A percentile compares a stretch with the other conserved stretches of the same genome.
These are phyloP conservation scores for Volvariella surrecta DNA, from an alignment of 1,284 basidiomycete genomes.

Conservation along the genomic window DNA sequence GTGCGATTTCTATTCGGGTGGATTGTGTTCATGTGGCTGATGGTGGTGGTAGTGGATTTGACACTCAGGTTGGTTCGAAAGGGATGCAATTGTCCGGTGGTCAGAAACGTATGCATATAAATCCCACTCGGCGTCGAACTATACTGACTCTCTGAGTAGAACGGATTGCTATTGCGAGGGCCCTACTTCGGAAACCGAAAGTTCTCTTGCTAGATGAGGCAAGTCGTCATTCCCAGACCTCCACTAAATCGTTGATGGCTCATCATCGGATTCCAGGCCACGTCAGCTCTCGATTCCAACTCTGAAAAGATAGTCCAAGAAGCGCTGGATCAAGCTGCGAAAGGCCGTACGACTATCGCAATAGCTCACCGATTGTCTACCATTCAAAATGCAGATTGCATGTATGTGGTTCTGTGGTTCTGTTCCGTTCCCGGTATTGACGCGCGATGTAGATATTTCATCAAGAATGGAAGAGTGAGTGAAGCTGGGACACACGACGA, in stretches of 20 bases:
- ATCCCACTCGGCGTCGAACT: conserved; percentile 8
- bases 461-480: conserved; percentile 82
- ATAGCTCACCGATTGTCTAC: conserved; percentile 92
- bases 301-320: conserved; percentile 92
- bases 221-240: too few relatives aligned
- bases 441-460: conserved; percentile 60
- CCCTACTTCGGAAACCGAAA: conserved; percentile 90
- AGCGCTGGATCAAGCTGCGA: conserved; percentile 86
- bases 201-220: conserved; percentile 81
- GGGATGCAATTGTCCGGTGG: conserved; percentile 91
- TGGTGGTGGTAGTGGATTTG: conserved; percentile 54
- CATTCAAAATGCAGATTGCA: conserved; percentile 90
- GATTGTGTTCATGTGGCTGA: too few relatives aligned
- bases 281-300: conserved; percentile 87
- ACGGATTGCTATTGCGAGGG: conserved; percentile 95
- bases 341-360: conserved; percentile 84
- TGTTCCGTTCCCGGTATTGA: conserved; percentile 13
- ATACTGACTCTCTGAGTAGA: conserved; percentile 32
- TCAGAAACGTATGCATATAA: conserved; percentile 63
- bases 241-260: too few relatives aligned
- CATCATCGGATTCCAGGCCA: conserved; percentile 45
- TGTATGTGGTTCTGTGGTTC: conserved; percentile 39
- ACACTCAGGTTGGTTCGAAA: conserved; percentile 91
- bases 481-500: conserved; percentile 88
- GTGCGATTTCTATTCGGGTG: conserved; percentile 15